Base-by-base conservation (phyloP, 2,329 filamentous ascomycete species). In the Neonectria sp. region DNA sequence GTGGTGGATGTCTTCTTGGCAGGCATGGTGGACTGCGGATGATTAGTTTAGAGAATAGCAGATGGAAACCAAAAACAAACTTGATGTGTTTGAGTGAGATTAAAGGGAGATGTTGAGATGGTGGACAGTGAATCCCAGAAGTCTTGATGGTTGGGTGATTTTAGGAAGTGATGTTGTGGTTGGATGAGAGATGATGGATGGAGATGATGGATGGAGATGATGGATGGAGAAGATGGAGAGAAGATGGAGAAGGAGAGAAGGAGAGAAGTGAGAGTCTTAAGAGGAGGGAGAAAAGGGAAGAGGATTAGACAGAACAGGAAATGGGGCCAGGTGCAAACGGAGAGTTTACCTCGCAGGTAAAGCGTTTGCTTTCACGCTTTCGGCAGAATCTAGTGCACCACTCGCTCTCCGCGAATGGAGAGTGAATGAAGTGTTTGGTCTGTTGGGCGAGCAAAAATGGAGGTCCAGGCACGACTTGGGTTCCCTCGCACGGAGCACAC, bases 1-100 rank as follows among this genome's bases (percentile, higher is more conserved):
- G 66, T 43, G 29, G 65, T 46, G 29, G 70, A 35, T 6, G 65
- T 57, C 68, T 79, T 79, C 75, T 81, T 81, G 68, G 75, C 68
- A 71, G 79, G 68, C 79, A 81, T 81, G 11, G 15, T 73, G 46
- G 37, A 35, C 58, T 65, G 27, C n/a, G 27, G 25, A 33, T 45
- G 51, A 29, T 55, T 46, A 53, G 33, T 24, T 33, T 40, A 25
- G 25, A 21, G 25, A 6, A 24, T 15, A 4, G 5, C 4, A 6
- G 24, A 11, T 3, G 37, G 24, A 24, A 25, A 27, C 29, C 21
- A 37, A 48, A 6, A 6, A 45, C 63, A 13, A 65, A 74, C 72
- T 27, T 9, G 31, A 6, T 63, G 45, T 51, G 13, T 52, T 31
- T 43, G 53, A 21, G 17, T 12, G 9, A 7, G 29, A 52, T 35